These are phyloP conservation scores for Citrullus mucosospermus DNA, from an alignment of 306 rosid species.

Conservation along the genomic window DNA sequence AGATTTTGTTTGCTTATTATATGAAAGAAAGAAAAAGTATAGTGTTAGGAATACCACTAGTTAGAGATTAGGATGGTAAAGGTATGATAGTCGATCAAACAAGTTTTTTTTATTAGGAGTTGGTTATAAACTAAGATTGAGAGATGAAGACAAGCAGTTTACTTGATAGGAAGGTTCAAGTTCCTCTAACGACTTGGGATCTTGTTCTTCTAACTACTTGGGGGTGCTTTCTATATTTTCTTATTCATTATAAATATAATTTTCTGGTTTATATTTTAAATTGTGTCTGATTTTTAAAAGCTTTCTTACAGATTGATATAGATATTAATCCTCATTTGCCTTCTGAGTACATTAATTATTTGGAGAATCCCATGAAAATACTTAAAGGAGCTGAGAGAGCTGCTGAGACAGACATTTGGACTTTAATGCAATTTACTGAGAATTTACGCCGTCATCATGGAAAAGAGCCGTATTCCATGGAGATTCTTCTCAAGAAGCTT, in stretches of 20 bases:
- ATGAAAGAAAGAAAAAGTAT: neutral
- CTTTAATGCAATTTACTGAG: slow-evolving; percentile 83
- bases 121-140: neutral
- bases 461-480: slow-evolving; percentile 87
- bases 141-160: neutral
- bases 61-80: neutral
- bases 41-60: neutral
- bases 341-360: slow-evolving; percentile 74
- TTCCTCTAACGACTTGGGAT: neutral
- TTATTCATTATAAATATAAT: neutral
- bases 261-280: neutral
- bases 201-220: neutral
- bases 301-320: slow-evolving; percentile 50
- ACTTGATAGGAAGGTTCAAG: neutral
- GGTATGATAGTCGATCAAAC: too few species aligned
- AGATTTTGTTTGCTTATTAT: neutral
- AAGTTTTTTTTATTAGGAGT: neutral
- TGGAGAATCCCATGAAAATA: slow-evolving; percentile 87
- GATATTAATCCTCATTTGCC: slow-evolving; percentile 72
- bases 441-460: slow-evolving; percentile 75
- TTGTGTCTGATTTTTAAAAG: slow-evolving; percentile 3
- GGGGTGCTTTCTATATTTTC: neutral
- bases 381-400: slow-evolving; percentile 73
- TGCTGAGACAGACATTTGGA: slow-evolving; percentile 74
- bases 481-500: slow-evolving; percentile 63